Conservation (phyloP, 2,329 filamentous ascomycete genomes). For the Akanthomyces muscarius region DNA sequence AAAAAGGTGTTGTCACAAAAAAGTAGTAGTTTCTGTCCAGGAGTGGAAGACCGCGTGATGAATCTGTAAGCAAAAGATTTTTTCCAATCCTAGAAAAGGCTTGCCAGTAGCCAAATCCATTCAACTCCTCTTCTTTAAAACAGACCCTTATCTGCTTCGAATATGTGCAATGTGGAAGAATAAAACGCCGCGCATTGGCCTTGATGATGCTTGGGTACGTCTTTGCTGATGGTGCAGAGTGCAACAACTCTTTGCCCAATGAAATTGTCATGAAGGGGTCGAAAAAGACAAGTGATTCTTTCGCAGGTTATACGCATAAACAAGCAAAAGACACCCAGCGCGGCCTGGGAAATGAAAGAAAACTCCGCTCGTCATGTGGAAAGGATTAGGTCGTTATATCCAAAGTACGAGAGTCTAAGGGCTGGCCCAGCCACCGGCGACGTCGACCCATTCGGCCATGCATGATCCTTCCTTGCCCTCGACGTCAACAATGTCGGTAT, state of each 20-base stretch:
- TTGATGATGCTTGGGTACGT: background rate
- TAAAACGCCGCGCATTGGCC: background rate
- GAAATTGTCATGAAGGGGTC: no score
- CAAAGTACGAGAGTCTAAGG: constrained; percentile 30
- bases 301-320: background rate
- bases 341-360: constrained; percentile 4
- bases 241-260: background rate
- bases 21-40: background rate
- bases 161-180: constrained; percentile 4
- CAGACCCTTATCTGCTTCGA: background rate
- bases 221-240: background rate
- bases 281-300: background rate
- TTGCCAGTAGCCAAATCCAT: background rate
- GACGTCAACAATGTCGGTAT: constrained; percentile 95
- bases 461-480: constrained; percentile 97
- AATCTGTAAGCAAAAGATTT: background rate
- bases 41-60: background rate
- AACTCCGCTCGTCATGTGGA: constrained; percentile 16
- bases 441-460: constrained; percentile 92
- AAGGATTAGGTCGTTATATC: constrained; percentile 15
- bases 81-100: background rate
- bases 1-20: background rate
- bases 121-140: background rate
- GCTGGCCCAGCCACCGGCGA: constrained; percentile 85
- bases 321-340: background rate